phyloP scores from a whole-genome alignment of 176 grass and related monocot species.

The Otatea glauca region DNA sequence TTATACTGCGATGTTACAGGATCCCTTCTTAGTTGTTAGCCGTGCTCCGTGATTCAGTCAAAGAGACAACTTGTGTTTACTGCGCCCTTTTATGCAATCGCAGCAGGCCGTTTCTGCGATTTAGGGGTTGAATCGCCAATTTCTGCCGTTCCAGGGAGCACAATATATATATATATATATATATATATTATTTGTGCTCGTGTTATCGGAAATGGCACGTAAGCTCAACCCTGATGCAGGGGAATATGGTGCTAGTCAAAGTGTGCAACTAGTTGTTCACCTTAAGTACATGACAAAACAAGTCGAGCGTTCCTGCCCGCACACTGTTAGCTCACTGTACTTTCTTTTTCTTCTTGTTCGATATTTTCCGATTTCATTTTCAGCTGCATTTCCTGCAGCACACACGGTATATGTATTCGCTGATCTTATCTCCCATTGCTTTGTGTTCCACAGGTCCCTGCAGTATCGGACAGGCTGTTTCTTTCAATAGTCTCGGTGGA shows the following conservation, averaged over 20 bases:
- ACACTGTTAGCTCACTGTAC: neutral
- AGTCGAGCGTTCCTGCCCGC: neutral
- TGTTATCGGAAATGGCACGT: neutral
- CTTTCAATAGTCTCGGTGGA: constrained; percentile 77
- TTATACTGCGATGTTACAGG: neutral
- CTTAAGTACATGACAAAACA: neutral
- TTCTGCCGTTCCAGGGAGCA: neutral
- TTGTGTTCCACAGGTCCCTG: constrained; percentile 69
- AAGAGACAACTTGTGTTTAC: too few relatives aligned
- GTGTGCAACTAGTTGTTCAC: neutral
- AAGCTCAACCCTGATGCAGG: neutral
- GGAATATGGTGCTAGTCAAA: neutral
- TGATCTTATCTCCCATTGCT: neutral
- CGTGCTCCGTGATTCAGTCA: too few relatives aligned
- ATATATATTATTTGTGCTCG: neutral
- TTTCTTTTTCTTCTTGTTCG: neutral
- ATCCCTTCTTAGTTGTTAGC: neutral
- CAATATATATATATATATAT: too few relatives aligned
- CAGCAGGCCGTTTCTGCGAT: neutral
- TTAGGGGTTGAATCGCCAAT: neutral
- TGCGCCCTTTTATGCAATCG: neutral
- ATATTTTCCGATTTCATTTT: too few relatives aligned
- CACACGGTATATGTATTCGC: neutral
- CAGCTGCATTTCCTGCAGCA: neutral
- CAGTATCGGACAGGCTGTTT: constrained; percentile 83